phyloP scores from a whole-genome alignment of 352 stramenopile genomes.

The Pythium rishiriense region DNA sequence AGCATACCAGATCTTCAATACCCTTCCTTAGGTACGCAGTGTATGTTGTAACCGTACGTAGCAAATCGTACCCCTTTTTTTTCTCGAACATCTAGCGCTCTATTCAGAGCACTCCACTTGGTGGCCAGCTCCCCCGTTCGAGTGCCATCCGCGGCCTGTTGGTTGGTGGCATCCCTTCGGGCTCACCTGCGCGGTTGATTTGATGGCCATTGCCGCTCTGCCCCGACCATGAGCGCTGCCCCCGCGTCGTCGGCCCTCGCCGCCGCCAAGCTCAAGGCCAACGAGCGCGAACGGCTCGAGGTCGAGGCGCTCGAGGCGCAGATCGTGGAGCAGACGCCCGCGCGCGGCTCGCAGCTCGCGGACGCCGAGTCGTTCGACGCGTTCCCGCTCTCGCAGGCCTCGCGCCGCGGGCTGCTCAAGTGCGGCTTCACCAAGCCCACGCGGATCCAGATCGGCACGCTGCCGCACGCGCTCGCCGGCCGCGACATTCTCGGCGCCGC shows the following conservation, averaged over 20 bases:
- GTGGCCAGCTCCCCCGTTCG: too few species aligned
- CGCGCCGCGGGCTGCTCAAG: slow-evolving; percentile 61
- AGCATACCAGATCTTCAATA: not conserved
- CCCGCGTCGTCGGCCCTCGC: not conserved
- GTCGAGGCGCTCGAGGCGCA: slow-evolving; percentile 60
- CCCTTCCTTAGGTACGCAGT: not conserved
- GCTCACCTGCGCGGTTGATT: slow-evolving; percentile 12
- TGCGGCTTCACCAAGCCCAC: slow-evolving; percentile 88
- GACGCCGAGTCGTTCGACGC: slow-evolving; percentile 80
- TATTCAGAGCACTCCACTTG: slow-evolving; percentile 2
- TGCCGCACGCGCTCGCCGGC: slow-evolving; percentile 86
- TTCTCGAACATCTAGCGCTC: slow-evolving; percentile 19
- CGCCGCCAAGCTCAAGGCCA: slow-evolving; percentile 59
- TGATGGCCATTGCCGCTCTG: slow-evolving; percentile 9
- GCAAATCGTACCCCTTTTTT: slow-evolving; percentile 1
- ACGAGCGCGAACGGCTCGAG: slow-evolving; percentile 72
- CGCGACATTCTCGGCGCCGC: slow-evolving; percentile 92
- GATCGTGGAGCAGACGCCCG: slow-evolving; percentile 72
- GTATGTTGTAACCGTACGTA: slow-evolving; percentile 14
- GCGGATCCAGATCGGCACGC: slow-evolving; percentile 85
- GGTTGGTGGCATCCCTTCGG: slow-evolving; percentile 27
- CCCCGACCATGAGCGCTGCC: slow-evolving; percentile 12
- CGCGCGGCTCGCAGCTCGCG: slow-evolving; percentile 74
- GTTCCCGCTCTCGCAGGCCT: slow-evolving; percentile 83
- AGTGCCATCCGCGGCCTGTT: slow-evolving; percentile 14